Percentiles rank a stretch among this genome's conserved stretches.
Conservation (phyloP, 371 early-diverging fungal genomes). For the Zancudomyces culisetae region DNA sequence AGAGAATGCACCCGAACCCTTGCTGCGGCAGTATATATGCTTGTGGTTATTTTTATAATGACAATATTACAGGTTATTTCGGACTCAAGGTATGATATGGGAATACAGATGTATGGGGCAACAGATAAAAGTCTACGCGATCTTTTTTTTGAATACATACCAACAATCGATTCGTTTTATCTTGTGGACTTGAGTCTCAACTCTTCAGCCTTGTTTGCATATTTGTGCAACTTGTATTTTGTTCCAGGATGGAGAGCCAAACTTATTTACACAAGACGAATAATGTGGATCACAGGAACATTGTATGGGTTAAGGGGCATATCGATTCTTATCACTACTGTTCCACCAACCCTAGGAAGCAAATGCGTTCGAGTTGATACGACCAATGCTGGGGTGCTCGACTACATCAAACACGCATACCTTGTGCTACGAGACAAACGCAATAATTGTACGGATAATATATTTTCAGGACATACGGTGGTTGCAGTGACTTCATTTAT, state of each 20-base stretch:
- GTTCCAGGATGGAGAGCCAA: conserved; percentile 21
- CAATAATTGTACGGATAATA: conserved; percentile 48
- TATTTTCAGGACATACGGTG: conserved; percentile 53
- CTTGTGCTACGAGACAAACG: conserved; percentile 26
- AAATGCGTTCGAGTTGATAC: conserved; percentile 12
- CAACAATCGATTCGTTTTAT: neutral
- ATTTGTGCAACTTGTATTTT: conserved; percentile 1
- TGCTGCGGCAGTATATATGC: neutral
- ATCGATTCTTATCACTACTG: conserved; percentile 40
- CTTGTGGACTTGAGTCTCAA: neutral
- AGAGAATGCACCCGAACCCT: neutral
- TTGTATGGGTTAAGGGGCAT: conserved; percentile 38
- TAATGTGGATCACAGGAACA: conserved; percentile 32
- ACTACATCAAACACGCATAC: neutral
- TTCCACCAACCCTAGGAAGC: conserved; percentile 39
- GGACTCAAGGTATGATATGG: neutral
- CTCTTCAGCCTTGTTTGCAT: neutral
- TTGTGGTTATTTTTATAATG: neutral
- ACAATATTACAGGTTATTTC: neutral
- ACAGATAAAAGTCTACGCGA: neutral
- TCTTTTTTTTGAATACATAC: neutral
- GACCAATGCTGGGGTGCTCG: conserved; percentile 11
- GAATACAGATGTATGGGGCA: neutral
- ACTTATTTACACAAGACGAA: conserved; percentile 33
- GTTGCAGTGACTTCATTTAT: conserved; percentile 33